A percentile compares a stretch with the other conserved stretches of the same genome.
These are phyloP conservation scores for Fusarium armeniacum DNA, from an alignment of 2,329 filamentous ascomycete genomes.

Conservation along the genomic window DNA sequence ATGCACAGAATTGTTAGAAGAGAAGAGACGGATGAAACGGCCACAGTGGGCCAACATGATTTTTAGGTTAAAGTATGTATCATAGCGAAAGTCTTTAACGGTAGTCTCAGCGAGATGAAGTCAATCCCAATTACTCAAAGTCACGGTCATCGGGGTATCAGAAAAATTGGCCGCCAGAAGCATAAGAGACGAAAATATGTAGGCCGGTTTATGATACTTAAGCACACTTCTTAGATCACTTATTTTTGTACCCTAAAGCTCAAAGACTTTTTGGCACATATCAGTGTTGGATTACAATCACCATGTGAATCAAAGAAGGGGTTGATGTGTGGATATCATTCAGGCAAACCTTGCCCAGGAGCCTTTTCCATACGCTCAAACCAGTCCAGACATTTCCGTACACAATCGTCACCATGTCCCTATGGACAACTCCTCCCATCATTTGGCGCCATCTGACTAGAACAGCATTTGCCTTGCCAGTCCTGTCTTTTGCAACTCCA, in stretches of 20 bases:
- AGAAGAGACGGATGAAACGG: constrained; percentile 31
- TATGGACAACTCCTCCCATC: constrained; percentile 30
- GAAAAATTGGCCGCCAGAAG: no score
- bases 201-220: no score
- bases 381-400: constrained; percentile 9
- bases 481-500: constrained; percentile 38
- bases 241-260: no score
- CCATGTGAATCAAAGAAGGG: constrained; percentile 19
- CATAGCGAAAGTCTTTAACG: constrained; percentile 24
- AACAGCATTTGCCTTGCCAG: constrained; percentile 14
- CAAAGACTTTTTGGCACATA: no score
- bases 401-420: constrained; percentile 29
- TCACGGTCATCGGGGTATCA: neutral
- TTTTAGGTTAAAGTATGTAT: constrained; percentile 21
- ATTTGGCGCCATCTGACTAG: constrained; percentile 28
- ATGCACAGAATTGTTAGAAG: constrained; percentile 8
- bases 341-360: constrained; percentile 8
- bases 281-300: neutral
- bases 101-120: constrained; percentile 23
- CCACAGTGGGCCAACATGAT: neutral
- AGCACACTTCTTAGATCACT: no score
- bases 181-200: no score
- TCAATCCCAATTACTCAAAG: constrained; percentile 3
- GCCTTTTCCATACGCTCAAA: constrained; percentile 20
- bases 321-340: constrained; percentile 39